These are phyloP conservation scores for Ogataea zsoltii DNA, from an alignment of 805 yeast genomes.

Conservation along the genomic window DNA sequence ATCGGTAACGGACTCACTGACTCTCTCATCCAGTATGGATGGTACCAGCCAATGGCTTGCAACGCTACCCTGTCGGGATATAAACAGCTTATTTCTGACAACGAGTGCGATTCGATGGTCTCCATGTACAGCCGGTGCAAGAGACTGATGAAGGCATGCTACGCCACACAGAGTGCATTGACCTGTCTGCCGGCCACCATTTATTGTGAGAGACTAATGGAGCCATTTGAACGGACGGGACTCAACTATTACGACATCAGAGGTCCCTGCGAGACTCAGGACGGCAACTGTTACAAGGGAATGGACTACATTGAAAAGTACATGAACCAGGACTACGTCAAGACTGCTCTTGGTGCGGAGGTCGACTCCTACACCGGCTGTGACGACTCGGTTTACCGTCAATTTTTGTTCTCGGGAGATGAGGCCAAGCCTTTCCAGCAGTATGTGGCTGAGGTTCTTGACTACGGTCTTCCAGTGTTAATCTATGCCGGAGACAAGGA, in stretches of 20 bases:
- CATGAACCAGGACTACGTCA: conserved; percentile 75
- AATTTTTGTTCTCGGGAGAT: conserved; percentile 86
- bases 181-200: conserved; percentile 89
- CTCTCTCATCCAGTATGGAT: conserved; percentile 73
- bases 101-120: conserved; percentile 73
- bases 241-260: conserved; percentile 91
- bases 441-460: conserved; percentile 70
- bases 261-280: conserved; percentile 66
- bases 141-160: conserved; percentile 74
- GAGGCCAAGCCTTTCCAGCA: conserved; percentile 89
- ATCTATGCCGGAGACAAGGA: conserved; percentile 96
- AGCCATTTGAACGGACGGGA: conserved; percentile 82
- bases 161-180: conserved; percentile 70
- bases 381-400: conserved; percentile 73
- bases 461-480: conserved; percentile 74
- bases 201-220: conserved; percentile 85
- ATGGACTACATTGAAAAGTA: conserved; percentile 73
- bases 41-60: conserved; percentile 92
- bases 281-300: conserved; percentile 74
- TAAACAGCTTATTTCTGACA: conserved; percentile 73
- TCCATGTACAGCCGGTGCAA: conserved; percentile 75
- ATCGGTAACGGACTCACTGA: conserved; percentile 94
- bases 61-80: conserved; percentile 73
- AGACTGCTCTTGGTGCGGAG: conserved; percentile 86
- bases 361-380: conserved; percentile 76